Evolutionary conservation across 1,139 yeast genomes (phyloP), one percentile per base, ranked within the genome.

Genomic region (Ogataea hybrid): DNA sequence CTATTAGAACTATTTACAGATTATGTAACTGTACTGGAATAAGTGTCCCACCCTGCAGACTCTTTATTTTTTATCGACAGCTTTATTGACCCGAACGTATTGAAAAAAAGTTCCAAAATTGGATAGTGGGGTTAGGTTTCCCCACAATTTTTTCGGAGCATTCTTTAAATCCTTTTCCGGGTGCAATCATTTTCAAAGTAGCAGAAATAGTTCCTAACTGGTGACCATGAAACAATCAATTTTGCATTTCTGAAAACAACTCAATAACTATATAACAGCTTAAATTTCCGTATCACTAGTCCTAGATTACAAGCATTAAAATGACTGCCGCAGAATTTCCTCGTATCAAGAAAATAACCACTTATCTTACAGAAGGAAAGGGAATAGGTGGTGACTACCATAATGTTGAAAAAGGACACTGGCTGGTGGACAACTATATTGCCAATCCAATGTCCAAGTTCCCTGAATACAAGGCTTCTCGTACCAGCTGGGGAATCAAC

Each of bases 381-480:
- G 75, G 75, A 31, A 61, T 67, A 42, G 76, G 76, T 43, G 77
- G 76, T 42, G 77, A 71, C 53, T 71, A 71, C 54, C 77, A 72
- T 50, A 69, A 71, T 54, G 76, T 71, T 35, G 70, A 60, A 35
- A 56, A 61, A 28, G 76, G 76, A 16, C 77, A 72, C 51, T 71
- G 77, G 77, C 59, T 71, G 22, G 66, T 71, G 25, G 76, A 71
- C 54, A 62, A 62, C 47, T 64, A 64, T 41, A 70, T 71, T 45
- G 60, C 76, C 30, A 71, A 70, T 45, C 76, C 77, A 28, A 71
- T 71, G 77, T 68, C 75, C 39, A 68, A 68, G 48, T 71, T 63
- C 55, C 66, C 67, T 16, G 73, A 68, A 39, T 71, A 69, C 59
- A 58, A 72, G 47, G 58, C 62, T 23, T 66, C 71, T 14, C 62